Conservation (phyloP, 805 yeast genomes). For the Jamesozyma jinghongensis region DNA sequence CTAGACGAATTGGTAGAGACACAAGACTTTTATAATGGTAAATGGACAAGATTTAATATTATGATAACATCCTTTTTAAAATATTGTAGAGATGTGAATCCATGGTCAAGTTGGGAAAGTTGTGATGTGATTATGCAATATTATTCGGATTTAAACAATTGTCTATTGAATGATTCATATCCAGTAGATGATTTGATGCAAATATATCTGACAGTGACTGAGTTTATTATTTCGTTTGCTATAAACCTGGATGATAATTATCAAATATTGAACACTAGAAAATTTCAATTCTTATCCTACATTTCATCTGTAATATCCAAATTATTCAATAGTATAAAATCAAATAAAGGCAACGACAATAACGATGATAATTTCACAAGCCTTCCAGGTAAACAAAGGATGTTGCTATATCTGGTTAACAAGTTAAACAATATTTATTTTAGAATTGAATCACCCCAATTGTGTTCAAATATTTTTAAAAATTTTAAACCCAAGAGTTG, state of each 20-base stretch:
- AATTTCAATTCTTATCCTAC: conserved; percentile 36
- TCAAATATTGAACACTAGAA: conserved; percentile 13
- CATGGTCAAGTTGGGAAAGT: conserved; percentile 40
- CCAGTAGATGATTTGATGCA: conserved; percentile 27
- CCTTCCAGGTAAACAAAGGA: conserved; percentile 34
- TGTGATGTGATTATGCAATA: conserved; percentile 40
- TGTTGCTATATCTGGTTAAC: conserved; percentile 45
- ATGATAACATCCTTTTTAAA: conserved; percentile 40
- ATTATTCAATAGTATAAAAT: conserved; percentile 52
- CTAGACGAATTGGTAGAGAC: conserved; percentile 15
- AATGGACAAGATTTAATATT: conserved; percentile 34
- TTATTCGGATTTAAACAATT: conserved; percentile 37
- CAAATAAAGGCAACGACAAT: conserved; percentile 15
- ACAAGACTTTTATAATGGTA: conserved; percentile 11
- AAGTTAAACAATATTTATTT: conserved; percentile 50
- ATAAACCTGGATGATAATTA: conserved; percentile 17
- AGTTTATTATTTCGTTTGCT: conserved; percentile 28
- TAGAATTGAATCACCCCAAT: conserved; percentile 31
- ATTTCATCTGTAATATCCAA: conserved; percentile 47
- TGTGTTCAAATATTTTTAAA: conserved; percentile 30
- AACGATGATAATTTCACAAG: conserved; percentile 1
- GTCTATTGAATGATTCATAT: conserved; percentile 34
- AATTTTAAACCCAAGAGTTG: conserved; percentile 49
- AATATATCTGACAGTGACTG: conserved; percentile 26
- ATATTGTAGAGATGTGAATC: conserved; percentile 43